Evolutionary conservation across 2,329 filamentous ascomycete genomes (phyloP).

Genomic region (Penicillium sp.): DNA sequence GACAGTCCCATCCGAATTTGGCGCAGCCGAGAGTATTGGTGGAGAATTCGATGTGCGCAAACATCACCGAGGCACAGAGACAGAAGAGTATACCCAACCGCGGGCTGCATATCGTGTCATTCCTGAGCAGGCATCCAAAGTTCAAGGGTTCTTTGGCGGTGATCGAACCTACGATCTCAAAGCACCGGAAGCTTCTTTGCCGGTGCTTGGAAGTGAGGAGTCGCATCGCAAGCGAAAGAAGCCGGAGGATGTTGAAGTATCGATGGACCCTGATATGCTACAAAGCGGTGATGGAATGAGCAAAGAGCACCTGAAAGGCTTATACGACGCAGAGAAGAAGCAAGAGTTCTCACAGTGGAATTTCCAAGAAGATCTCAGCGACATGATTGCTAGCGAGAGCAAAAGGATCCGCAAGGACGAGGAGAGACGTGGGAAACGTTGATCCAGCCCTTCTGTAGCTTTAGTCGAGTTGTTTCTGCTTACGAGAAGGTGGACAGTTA

Average conservation of each 20-base stretch:
- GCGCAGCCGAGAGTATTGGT: constrained; percentile 68
- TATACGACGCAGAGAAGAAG: constrained; percentile 70
- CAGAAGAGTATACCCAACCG: constrained; percentile 71
- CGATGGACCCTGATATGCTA: constrained; percentile 80
- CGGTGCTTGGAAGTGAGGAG: constrained; percentile 76
- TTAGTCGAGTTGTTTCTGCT: background rate
- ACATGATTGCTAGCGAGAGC: constrained; percentile 93
- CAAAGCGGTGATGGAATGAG: constrained; percentile 70
- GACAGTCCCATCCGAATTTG: constrained; percentile 74
- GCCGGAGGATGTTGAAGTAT: constrained; percentile 90
- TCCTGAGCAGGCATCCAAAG: constrained; percentile 78
- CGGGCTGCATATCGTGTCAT: constrained; percentile 85
- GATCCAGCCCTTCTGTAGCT: constrained; percentile 13
- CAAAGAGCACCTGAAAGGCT: constrained; percentile 75
- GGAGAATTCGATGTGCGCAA: constrained; percentile 93
- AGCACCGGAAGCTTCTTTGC: constrained; percentile 55
- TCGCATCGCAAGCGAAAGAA: constrained; percentile 84
- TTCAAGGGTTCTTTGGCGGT: constrained; percentile 92
- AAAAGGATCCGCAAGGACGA: constrained; percentile 88
- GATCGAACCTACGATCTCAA: constrained; percentile 89
- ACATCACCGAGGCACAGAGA: constrained; percentile 76
- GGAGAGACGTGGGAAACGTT: constrained; percentile 64
- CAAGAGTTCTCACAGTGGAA: constrained; percentile 68
- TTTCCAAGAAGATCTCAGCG: constrained; percentile 83
- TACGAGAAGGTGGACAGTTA: background rate